Percentiles rank a stretch among this genome's conserved stretches.
Evolutionary conservation across 306 rosid species (phyloP).

Genomic region (Quercus ilex): DNA sequence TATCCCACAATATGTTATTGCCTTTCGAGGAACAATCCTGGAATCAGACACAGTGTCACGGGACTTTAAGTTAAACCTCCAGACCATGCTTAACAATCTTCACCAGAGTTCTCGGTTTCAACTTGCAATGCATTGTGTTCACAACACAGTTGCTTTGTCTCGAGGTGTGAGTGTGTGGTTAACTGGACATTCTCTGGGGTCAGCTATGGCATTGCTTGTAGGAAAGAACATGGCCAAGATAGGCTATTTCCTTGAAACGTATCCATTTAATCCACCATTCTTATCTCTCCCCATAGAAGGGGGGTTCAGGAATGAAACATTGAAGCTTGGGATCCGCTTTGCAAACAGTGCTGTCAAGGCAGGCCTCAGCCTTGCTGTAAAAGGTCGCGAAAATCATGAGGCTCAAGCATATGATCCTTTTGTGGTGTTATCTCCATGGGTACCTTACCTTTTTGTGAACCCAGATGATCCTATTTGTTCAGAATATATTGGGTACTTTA

Average conservation of each 20-base stretch:
- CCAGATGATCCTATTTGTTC: constrained; percentile 17
- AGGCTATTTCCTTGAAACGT: constrained; percentile 15
- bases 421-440: constrained; percentile 4
- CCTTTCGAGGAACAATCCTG: constrained; percentile 22
- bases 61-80: neutral
- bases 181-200: constrained; percentile 35
- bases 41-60: neutral
- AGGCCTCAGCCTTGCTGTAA: neutral
- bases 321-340: constrained; percentile 16
- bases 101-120: constrained; percentile 13
- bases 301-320: neutral
- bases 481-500: constrained; percentile 32
- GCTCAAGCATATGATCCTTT: constrained; percentile 5
- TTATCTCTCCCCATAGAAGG: constrained; percentile 17
- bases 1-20: constrained; percentile 26
- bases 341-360: constrained; percentile 9
- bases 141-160: neutral
- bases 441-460: constrained; percentile 33
- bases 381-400: neutral
- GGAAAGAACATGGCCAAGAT: constrained; percentile 24
- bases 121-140: neutral
- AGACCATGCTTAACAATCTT: neutral
- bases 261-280: constrained; percentile 36
- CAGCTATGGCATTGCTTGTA: constrained; percentile 30
- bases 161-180: constrained; percentile 26